Base-by-base conservation (phyloP, 2,329 filamentous ascomycete genomes). In the Tympanopsis confertula region DNA sequence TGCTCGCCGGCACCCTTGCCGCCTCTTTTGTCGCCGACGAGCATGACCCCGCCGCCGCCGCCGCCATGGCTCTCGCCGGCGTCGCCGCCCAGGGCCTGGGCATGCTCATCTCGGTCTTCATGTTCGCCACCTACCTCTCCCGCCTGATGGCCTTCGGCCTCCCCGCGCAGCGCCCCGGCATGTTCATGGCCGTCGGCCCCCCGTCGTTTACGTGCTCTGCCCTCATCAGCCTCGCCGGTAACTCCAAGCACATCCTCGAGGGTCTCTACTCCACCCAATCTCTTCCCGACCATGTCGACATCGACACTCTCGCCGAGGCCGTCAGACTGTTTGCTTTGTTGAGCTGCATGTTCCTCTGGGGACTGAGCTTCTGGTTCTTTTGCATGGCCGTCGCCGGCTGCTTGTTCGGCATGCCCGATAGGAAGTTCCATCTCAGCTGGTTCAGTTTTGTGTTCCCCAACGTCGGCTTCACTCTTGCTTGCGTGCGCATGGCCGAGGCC, bases 391-490 rank as follows among this genome's bases (percentile, higher is more conserved):
- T 59, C 4, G 44, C 63, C 20, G 54, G 55, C 39, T 52, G 59
- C 7, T 17, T 53, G 10, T 44, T 50, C 4, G 58, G 56, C 13
- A 53, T 55, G 42, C 50, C 48, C 13, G 51, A 10, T 17, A 7
- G 22, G 7, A 15, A 10, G 7, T 66, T 65, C 40, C 61, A 58
- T 41, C 50, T 65, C 20, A 63, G 58, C 38, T 82, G 74, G 75
- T 78, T 71, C 66, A 72, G 73, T 4, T 77, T 78, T 52, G 68
- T 82, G 22, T 82, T 81, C 47, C 76, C 77, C 4, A 80, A 81
- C 41, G 73, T 70, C 2, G 77, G 76, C 0, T 69, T 81, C 37
- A 74, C 71, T 2, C 59, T 81, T 28, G 69, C 73, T 1, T 68
- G 68, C 3, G 74, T 81, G 29, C 61, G 70, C 13, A 57, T 78